Evolutionary conservation across 2,329 filamentous ascomycete species (phyloP), one percentile per base, ranked within the genome.

Genomic region (Alternaria postmessia): DNA sequence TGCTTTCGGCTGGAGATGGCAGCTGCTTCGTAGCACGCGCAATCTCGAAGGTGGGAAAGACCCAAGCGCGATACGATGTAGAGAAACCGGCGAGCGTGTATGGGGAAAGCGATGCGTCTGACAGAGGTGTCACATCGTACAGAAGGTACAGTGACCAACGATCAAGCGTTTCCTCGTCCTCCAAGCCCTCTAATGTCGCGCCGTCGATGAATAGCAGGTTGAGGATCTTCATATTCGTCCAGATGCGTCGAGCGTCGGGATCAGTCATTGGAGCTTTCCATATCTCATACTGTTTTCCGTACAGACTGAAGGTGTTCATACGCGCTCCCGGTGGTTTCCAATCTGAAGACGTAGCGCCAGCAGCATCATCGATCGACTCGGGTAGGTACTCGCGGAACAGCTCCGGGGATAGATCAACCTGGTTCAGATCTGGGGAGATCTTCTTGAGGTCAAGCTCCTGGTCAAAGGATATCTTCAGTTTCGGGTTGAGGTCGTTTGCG

Each of bases 111-210:
- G 67, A 55, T 4, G 68, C 54, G 47, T 76, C 69, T 26, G 71
- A 54, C n/a, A 73, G 51, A 5, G 75, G 72, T 2, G 77, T 75
- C 24, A 77, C 71, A 28, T 79, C 75, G 49, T 79, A 79, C 14
- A 97, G 83, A 68, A 97, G 89, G 80, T 93, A 98, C n/a, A 98
- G 81, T 0, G 91, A 93, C 95, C 95, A 99, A 70, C 94, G 87
- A 62, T 93, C 87, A 20, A 90, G 79, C 0, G 88, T 89, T 84
- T 88, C 90, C 63, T 94, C 70, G 1, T 90, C 86, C 39, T 93
- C 88, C 3, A 90, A 81, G 16, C 87, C 87, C 46, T 97, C 88
- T 38, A 88, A 88, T 5, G 88, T 91, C n/a, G 94, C 95, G 28
- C 92, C 95, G 78, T 99, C 96, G 63, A 99, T 97, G 77, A 93